Evolutionary conservation across 306 rosid species (phyloP).

Genomic region (Senna tora): DNA sequence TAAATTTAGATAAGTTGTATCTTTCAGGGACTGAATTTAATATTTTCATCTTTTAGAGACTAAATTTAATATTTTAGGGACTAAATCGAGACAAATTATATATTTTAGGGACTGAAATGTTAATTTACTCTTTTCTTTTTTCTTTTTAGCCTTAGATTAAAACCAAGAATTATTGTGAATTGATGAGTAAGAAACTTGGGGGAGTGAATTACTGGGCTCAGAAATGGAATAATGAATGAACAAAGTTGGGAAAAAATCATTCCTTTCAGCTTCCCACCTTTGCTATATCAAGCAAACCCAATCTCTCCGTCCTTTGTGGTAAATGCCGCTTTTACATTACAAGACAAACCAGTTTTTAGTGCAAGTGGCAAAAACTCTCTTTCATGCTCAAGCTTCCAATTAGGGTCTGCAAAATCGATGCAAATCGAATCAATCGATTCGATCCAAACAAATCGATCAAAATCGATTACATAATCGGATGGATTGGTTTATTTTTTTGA

Average conservation of each 20-base stretch:
- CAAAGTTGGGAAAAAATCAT: constrained; percentile 39
- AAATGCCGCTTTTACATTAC: constrained; percentile 33
- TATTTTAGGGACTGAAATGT: no score
- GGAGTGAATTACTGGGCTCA: constrained; percentile 21
- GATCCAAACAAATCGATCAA: no score
- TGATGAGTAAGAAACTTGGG: constrained; percentile 40
- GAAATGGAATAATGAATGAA: constrained; percentile 42
- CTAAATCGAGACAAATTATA: no score
- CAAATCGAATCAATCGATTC: no score
- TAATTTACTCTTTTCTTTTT: no score
- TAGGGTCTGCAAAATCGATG: no score
- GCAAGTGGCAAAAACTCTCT: constrained; percentile 40
- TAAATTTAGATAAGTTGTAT: no score
- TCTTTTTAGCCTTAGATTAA: constrained; percentile 16
- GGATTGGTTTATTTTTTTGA: no score
- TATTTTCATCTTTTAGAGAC: no score
- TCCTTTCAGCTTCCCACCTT: constrained; percentile 32
- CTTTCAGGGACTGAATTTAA: no score
- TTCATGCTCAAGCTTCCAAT: constrained; percentile 29
- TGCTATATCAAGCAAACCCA: constrained; percentile 49
- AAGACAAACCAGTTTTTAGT: constrained; percentile 39
- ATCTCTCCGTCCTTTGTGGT: constrained; percentile 39
- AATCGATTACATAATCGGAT: no score
- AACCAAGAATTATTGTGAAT: constrained; percentile 21
- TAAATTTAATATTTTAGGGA: no score